Percentiles rank a stretch among this genome's conserved stretches.
Evolutionary conservation across 1,139 yeast genomes (phyloP).

Genomic region (Yamadazyma trypodendri): DNA sequence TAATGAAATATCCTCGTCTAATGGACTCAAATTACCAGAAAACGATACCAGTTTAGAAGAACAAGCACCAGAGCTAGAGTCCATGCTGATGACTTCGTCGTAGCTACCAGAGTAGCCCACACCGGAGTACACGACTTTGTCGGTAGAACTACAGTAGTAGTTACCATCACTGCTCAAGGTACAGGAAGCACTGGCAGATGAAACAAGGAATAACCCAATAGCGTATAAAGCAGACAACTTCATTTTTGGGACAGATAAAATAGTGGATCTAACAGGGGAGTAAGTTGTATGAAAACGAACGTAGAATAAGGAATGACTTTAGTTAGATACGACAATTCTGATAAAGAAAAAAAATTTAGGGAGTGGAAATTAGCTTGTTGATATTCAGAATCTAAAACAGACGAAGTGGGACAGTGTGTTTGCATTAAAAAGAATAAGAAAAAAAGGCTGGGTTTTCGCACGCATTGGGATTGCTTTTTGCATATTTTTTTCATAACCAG

Average conservation of each 20-base stretch:
- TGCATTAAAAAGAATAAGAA: not conserved
- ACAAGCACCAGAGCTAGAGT: constrained; percentile 50
- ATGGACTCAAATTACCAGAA: constrained; percentile 64
- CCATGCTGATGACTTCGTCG: constrained; percentile 54
- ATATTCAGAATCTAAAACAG: constrained; percentile 2
- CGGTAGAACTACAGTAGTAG: constrained; percentile 74
- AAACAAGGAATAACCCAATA: constrained; percentile 18
- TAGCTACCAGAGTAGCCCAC: constrained; percentile 70
- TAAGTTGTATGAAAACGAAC: constrained; percentile 1
- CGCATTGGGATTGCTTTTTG: constrained; percentile 2
- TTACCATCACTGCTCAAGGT: constrained; percentile 56
- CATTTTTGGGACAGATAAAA: constrained; percentile 11
- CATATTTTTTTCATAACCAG: constrained; percentile 4
- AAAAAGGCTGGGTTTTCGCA: constrained; percentile 2
- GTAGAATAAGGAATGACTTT: constrained; percentile 18
- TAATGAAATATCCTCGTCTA: constrained; percentile 69
- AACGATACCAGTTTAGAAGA: constrained; percentile 50
- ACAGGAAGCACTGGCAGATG: constrained; percentile 23
- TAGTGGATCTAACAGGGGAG: constrained; percentile 1
- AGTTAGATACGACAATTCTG: constrained; percentile 14
- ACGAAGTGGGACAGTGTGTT: constrained; percentile 2
- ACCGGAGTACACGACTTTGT: constrained; percentile 64
- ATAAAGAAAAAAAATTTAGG: constrained; percentile 1
- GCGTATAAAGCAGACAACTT: constrained; percentile 19
- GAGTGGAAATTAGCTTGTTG: constrained; percentile 3